A percentile compares a stretch with the other conserved stretches of the same genome.
phyloP scores from a whole-genome alignment of 805 yeast genomes.

The Priceomyces haplophilus region DNA sequence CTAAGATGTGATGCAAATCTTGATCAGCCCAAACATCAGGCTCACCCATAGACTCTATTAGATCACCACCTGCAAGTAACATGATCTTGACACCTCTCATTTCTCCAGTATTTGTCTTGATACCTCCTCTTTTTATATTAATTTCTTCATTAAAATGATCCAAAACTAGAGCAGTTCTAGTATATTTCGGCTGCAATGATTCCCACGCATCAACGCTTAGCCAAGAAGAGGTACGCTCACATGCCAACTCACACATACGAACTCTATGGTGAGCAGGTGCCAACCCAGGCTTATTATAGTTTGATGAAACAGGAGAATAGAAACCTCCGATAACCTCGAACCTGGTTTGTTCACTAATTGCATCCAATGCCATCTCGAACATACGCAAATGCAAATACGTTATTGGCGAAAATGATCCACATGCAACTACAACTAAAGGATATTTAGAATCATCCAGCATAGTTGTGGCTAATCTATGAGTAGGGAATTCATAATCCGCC shows the following conservation, averaged over 20 bases:
- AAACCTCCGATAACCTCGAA: constrained; percentile 97
- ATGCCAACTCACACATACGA: constrained; percentile 96
- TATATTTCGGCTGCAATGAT: constrained; percentile 83
- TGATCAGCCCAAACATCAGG: constrained; percentile 98
- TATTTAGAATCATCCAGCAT: constrained; percentile 71
- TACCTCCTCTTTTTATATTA: constrained; percentile 86
- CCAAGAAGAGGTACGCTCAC: constrained; percentile 96
- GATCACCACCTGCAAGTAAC: constrained; percentile 96
- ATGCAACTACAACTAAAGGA: constrained; percentile 93
- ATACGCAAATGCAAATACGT: constrained; percentile 92
- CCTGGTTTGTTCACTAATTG: constrained; percentile 84
- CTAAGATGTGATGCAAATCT: constrained; percentile 91
- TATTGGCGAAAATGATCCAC: constrained; percentile 95
- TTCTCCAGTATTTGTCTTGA: constrained; percentile 54
- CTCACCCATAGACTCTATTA: constrained; percentile 99
- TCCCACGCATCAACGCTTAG: constrained; percentile 99
- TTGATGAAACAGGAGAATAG: constrained; percentile 91
- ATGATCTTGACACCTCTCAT: constrained; percentile 86
- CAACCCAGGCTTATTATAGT: constrained; percentile 88
- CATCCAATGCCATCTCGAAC: constrained; percentile 98
- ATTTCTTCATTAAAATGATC: constrained; percentile 97
- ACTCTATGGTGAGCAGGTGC: constrained; percentile 90
- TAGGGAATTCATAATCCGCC: constrained; percentile 75
- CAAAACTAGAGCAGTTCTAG: constrained; percentile 90
- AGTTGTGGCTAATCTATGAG: constrained; percentile 73